These are phyloP conservation scores for Chaetomium olivaceum DNA, from an alignment of 2,329 filamentous ascomycete genomes.

Conservation along the genomic window DNA sequence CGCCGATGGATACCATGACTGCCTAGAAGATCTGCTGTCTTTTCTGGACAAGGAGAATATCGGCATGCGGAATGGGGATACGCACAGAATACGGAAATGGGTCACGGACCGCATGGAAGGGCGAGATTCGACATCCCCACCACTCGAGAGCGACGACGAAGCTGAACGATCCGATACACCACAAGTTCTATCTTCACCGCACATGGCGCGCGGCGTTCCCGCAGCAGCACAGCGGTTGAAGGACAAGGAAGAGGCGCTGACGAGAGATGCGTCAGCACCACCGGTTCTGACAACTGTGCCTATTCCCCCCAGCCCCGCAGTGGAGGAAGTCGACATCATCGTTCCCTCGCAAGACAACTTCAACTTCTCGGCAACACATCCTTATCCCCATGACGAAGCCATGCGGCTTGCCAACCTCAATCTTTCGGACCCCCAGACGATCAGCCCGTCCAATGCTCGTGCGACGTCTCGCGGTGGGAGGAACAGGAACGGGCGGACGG, in stretches of 20 bases:
- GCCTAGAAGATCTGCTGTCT: conserved; percentile 81
- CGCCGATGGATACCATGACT: conserved; percentile 87
- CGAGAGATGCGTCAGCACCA: conserved; percentile 43
- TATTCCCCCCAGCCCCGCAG: conserved; percentile 30
- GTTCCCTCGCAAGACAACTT: conserved; percentile 63
- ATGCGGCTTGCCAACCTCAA: conserved; percentile 63
- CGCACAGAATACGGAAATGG: conserved; percentile 62
- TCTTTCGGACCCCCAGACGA: conserved; percentile 53
- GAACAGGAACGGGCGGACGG: conserved; percentile 26
- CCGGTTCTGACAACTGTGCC: conserved; percentile 24
- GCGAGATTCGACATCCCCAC: conserved; percentile 53
- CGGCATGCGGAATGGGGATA: conserved; percentile 77
- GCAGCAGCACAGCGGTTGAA: conserved; percentile 41
- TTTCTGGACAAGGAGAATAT: conserved; percentile 83
- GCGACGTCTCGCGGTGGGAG: conserved; percentile 35
- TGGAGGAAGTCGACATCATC: conserved; percentile 42
- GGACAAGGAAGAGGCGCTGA: conserved; percentile 38
- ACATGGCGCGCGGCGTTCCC: conserved; percentile 52
- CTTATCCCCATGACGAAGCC: conserved; percentile 60
- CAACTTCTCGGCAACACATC: conserved; percentile 66
- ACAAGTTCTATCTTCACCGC: conserved; percentile 53
- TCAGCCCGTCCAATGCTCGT: conserved; percentile 38
- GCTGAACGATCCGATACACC: conserved; percentile 60
- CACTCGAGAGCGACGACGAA: conserved; percentile 58
- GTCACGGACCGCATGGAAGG: conserved; percentile 70